Conservation (phyloP, 805 yeast genomes). For the Ogataea nitratoaversa region DNA sequence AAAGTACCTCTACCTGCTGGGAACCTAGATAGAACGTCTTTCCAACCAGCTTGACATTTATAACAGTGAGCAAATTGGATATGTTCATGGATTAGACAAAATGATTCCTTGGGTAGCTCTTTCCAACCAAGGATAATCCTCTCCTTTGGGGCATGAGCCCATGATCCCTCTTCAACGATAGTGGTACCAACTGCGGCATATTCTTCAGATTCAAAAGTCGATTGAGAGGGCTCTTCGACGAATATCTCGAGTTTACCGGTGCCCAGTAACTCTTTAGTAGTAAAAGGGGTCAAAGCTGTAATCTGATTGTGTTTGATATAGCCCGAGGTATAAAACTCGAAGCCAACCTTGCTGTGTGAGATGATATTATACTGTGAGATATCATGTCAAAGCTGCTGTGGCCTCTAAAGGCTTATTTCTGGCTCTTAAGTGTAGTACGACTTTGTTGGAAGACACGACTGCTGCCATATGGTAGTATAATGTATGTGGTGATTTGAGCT, state of each 20-base stretch:
- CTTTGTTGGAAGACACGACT: slow-evolving; percentile 29
- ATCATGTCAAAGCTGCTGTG: slow-evolving; percentile 95
- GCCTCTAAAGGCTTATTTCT: slow-evolving; percentile 97
- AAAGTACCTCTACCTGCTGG: slow-evolving; percentile 87
- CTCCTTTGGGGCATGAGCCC: slow-evolving; percentile 88
- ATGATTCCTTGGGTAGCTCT: slow-evolving; percentile 89
- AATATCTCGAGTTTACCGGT: slow-evolving; percentile 79
- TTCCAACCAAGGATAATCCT: slow-evolving; percentile 90
- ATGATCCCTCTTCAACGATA: slow-evolving; percentile 89
- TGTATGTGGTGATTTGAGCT: too few species aligned
- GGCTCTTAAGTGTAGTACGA: slow-evolving; percentile 85
- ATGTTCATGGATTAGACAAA: slow-evolving; percentile 94
- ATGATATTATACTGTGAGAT: too few species aligned
- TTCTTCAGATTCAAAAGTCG: slow-evolving; percentile 73
- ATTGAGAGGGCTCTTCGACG: slow-evolving; percentile 84
- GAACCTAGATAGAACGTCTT: slow-evolving; percentile 82
- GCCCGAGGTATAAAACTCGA: too few species aligned
- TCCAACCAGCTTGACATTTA: slow-evolving; percentile 97
- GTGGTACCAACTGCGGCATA: slow-evolving; percentile 77
- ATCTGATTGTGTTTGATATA: too few species aligned
- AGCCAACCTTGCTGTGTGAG: too few species aligned
- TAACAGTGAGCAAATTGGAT: slow-evolving; percentile 99
- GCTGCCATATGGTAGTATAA: too few species aligned
- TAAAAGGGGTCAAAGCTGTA: slow-evolving; percentile 89
- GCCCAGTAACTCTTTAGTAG: slow-evolving; percentile 75